Evolutionary conservation across 1,284 basidiomycete genomes (phyloP).

Genomic region (Vanrija sp.): DNA sequence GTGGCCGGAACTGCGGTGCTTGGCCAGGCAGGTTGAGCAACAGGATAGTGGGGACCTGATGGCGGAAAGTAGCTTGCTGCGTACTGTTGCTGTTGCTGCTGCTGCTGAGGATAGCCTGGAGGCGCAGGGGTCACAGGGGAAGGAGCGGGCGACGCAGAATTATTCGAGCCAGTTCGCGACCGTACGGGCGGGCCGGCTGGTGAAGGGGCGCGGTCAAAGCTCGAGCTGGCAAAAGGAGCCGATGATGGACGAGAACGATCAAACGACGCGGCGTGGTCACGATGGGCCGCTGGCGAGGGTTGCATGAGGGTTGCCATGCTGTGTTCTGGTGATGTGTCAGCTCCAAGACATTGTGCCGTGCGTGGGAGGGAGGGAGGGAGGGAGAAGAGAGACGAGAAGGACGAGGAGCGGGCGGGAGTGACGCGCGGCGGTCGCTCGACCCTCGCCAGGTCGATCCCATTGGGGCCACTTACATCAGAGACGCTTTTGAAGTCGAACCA

Average conservation of each 20-base stretch:
- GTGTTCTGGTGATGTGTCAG: background rate
- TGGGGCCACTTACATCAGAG: no score
- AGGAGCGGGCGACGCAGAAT: slow-evolving; percentile 11
- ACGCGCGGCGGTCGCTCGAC: no score
- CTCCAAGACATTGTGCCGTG: no score
- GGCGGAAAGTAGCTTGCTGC: background rate
- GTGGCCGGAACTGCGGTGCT: slow-evolving; percentile 17
- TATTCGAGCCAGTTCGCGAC: slow-evolving; percentile 20
- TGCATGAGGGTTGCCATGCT: slow-evolving; percentile 44
- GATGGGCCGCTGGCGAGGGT: slow-evolving; percentile 23
- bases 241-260: slow-evolving; percentile 31
- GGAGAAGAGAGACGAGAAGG: background rate
- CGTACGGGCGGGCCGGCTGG: slow-evolving; percentile 11
- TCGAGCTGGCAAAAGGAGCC: slow-evolving; percentile 18
- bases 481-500: no score
- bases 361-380: background rate
- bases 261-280: slow-evolving; percentile 42
- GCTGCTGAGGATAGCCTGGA: slow-evolving; percentile 8
- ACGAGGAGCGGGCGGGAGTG: no score
- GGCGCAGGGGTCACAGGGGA: slow-evolving; percentile 20
- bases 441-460: no score
- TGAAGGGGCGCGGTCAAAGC: slow-evolving; percentile 25
- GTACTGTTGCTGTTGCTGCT: slow-evolving; percentile 17
- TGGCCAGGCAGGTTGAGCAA: background rate
- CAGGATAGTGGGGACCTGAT: background rate